phyloP scores from a whole-genome alignment of 1,284 basidiomycete species.

The Sporisorium sorghi region DNA sequence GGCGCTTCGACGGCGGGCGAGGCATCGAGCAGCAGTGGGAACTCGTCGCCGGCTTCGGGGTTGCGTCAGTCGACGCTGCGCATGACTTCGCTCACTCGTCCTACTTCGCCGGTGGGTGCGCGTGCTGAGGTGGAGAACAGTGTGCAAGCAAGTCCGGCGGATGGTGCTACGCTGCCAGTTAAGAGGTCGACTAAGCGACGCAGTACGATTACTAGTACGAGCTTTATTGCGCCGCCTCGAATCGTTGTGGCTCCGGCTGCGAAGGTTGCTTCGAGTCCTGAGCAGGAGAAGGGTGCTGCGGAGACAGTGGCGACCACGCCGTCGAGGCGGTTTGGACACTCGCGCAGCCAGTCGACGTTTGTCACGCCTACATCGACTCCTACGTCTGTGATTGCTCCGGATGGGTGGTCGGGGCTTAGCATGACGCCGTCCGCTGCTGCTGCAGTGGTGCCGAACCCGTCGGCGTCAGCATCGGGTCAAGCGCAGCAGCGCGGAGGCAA shows the following conservation, averaged over 20 bases:
- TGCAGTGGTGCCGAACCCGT: too few relatives aligned
- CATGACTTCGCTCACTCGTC: conserved; percentile 42
- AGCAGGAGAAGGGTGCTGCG: conserved; percentile 8
- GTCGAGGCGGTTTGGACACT: conserved; percentile 22
- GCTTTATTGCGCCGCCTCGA: conserved; percentile 22
- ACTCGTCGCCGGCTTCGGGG: conserved; percentile 24
- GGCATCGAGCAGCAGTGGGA: conserved; percentile 19
- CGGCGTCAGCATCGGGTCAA: neutral
- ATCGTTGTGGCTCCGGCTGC: conserved; percentile 14
- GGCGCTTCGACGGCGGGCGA: conserved; percentile 28
- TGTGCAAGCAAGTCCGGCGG: neutral
- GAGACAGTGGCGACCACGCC: neutral
- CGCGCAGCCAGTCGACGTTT: conserved; percentile 33
- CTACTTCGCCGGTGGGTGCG: conserved; percentile 16
- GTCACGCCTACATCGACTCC: conserved; percentile 24
- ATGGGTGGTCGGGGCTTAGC: conserved; percentile 6
- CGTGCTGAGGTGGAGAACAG: conserved; percentile 1
- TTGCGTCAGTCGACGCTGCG: conserved; percentile 19
- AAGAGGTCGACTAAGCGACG: conserved; percentile 34
- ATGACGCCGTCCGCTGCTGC: neutral
- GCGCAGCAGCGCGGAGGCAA: conserved; percentile 21
- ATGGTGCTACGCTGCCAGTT: conserved; percentile 10
- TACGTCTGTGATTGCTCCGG: conserved; percentile 6
- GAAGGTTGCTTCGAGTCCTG: conserved; percentile 13
- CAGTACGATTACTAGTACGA: conserved; percentile 41